Conservation (phyloP, 805 yeast species). For the Monosporozyma unispora region DNA sequence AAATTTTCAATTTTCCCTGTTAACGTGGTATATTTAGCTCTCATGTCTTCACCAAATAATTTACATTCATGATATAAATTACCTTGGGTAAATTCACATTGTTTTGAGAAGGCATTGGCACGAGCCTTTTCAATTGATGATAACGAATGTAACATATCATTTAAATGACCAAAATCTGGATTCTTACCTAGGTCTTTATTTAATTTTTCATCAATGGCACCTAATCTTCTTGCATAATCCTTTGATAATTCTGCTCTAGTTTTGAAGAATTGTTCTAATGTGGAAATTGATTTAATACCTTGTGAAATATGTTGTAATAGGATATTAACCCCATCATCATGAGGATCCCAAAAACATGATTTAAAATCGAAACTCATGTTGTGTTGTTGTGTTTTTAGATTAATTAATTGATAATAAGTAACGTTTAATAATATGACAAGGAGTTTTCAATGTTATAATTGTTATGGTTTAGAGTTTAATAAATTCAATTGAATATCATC, state of each 20-base stretch:
- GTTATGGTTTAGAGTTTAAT: too few species aligned
- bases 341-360: conserved; percentile 30
- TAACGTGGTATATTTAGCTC: conserved; percentile 22
- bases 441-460: too few species aligned
- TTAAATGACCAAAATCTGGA: conserved; percentile 27
- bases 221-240: conserved; percentile 27
- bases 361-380: conserved; percentile 23
- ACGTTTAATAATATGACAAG: too few species aligned
- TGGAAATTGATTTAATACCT: conserved; percentile 23
- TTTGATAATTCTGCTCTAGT: conserved; percentile 27
- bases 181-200: conserved; percentile 13
- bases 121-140: conserved; percentile 18
- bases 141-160: conserved; percentile 12
- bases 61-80: conserved; percentile 20
- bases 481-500: too few species aligned
- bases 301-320: conserved; percentile 22
- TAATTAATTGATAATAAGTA: too few species aligned
- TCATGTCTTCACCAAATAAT: conserved; percentile 18
- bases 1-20: conserved; percentile 26
- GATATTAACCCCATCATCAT: conserved; percentile 26
- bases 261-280: conserved; percentile 22
- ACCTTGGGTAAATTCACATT: conserved; percentile 22
- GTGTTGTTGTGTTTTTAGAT: neutral
- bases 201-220: conserved; percentile 26
- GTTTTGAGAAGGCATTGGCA: conserved; percentile 27